These are phyloP conservation scores for Actinidia polygama DNA, from an alignment of 179 eudicot genomes.

Conservation along the genomic window DNA sequence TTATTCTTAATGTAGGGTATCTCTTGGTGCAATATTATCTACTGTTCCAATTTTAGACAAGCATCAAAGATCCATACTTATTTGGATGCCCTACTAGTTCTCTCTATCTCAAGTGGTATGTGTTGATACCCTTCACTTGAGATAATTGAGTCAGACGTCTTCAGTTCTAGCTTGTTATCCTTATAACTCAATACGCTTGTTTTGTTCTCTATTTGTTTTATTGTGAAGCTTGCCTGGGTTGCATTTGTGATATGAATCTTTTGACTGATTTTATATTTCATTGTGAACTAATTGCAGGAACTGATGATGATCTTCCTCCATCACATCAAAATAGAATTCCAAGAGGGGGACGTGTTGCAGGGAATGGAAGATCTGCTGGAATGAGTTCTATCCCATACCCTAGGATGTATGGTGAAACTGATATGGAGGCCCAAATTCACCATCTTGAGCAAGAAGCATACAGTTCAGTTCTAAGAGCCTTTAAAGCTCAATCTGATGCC, in stretches of 20 bases:
- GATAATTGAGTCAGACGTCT: too few species aligned
- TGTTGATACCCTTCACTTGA: too few species aligned
- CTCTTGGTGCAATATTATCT: too few species aligned
- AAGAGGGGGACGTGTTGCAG: slow-evolving; percentile 57
- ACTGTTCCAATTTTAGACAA: too few species aligned
- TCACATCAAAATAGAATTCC: slow-evolving; percentile 57
- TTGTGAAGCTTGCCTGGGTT: neutral
- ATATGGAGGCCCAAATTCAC: slow-evolving; percentile 75
- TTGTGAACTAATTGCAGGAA: slow-evolving; percentile 44
- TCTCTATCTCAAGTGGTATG: too few species aligned
- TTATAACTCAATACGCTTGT: too few species aligned
- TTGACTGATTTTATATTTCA: neutral
- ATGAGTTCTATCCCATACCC: slow-evolving; percentile 48
- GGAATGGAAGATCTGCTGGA: slow-evolving; percentile 63
- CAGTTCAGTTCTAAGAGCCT: slow-evolving; percentile 71
- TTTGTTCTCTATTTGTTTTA: neutral
- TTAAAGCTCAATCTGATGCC: slow-evolving; percentile 82
- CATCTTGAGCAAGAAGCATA: slow-evolving; percentile 83
- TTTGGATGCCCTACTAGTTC: too few species aligned
- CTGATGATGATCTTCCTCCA: slow-evolving; percentile 73
- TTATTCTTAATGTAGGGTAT: too few species aligned
- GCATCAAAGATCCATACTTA: too few species aligned
- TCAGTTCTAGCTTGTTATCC: too few species aligned
- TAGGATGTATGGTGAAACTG: slow-evolving; percentile 55
- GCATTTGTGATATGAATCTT: neutral